phyloP scores from a whole-genome alignment of 2,329 filamentous ascomycete genomes.

The Chalaropsis ovoidea region DNA sequence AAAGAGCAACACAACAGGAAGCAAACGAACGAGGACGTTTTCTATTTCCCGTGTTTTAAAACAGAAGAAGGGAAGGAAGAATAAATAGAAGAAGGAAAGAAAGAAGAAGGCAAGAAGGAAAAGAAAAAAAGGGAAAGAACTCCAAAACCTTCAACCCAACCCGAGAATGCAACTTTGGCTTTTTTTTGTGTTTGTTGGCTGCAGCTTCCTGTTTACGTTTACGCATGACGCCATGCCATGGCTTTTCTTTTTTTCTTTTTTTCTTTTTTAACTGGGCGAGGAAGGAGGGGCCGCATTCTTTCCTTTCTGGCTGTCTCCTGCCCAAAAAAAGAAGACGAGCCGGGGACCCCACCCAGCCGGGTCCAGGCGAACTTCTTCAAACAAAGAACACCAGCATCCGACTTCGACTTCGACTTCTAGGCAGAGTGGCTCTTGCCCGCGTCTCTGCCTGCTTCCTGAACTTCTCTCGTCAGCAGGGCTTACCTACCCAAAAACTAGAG shows the following conservation, averaged over 20 bases:
- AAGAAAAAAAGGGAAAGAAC: background rate
- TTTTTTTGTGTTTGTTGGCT: too few species aligned
- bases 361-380: too few species aligned
- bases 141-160: too few species aligned
- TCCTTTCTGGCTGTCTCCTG: background rate
- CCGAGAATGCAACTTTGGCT: background rate
- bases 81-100: slow-evolving; percentile 4
- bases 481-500: too few species aligned
- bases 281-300: slow-evolving; percentile 10
- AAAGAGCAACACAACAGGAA: background rate
- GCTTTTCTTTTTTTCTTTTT: slow-evolving; percentile 2
- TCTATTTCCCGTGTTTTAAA: background rate
- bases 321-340: too few species aligned
- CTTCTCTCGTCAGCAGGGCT: too few species aligned
- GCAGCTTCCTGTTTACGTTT: background rate
- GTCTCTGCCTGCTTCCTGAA: too few species aligned
- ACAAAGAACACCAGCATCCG: background rate
- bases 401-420: too few species aligned
- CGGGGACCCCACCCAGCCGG: too few species aligned
- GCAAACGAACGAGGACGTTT: background rate
- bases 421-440: too few species aligned
- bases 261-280: background rate
- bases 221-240: slow-evolving; percentile 15
- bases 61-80: background rate
- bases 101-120: slow-evolving; percentile 1